Evolutionary conservation across 78 protist genomes (phyloP).

Genomic region (Dictyostelium intermedium): DNA sequence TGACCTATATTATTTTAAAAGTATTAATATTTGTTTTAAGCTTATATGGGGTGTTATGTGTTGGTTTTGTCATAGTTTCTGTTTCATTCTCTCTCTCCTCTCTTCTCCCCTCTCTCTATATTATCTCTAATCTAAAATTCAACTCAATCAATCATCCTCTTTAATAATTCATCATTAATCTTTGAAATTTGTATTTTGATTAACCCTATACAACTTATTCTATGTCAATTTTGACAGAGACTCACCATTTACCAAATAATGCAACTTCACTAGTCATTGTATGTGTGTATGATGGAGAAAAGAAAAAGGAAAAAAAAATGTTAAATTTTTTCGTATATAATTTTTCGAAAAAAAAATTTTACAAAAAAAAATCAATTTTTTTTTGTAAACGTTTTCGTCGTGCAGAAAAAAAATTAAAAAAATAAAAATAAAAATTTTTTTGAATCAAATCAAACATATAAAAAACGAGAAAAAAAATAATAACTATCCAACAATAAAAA

Average conservation of each 20-base stretch:
- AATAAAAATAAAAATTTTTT: neutral
- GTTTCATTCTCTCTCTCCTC: neutral
- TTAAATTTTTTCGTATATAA: neutral
- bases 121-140: neutral
- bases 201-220: neutral
- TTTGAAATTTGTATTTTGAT: neutral
- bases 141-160: neutral
- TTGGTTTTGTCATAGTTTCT: neutral
- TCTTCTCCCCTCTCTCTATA: too few species aligned
- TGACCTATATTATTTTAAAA: slow-evolving; percentile 35
- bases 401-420: neutral
- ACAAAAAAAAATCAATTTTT: neutral
- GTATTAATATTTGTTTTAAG: neutral
- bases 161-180: neutral
- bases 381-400: neutral
- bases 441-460: neutral
- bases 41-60: neutral
- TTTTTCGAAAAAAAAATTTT: neutral
- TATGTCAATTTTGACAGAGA: slow-evolving; percentile 5
- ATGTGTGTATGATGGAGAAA: neutral
- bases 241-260: slow-evolving; percentile 63
- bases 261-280: slow-evolving; percentile 18
- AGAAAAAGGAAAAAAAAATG: neutral
- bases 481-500: too few species aligned
- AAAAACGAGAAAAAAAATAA: too few species aligned